These are phyloP conservation scores for Oleoguttula mirabilis DNA, from an alignment of 495 filamentous ascomycete genomes.

Conservation along the genomic window DNA sequence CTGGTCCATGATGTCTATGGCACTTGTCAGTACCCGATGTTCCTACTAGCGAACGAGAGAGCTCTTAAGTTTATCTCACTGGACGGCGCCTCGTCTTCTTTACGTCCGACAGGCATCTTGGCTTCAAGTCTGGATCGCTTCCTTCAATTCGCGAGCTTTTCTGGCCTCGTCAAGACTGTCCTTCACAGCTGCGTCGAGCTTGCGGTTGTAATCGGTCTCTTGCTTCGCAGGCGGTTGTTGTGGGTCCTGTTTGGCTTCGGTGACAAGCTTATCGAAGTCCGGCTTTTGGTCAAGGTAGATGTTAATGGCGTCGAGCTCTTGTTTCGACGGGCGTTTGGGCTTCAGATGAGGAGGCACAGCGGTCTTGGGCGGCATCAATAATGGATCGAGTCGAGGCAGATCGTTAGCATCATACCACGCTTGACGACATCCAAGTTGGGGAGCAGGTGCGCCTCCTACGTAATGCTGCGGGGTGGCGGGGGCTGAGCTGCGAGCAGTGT, in stretches of 20 bases:
- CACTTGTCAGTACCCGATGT: background rate
- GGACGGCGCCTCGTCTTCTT: slow-evolving; percentile 30
- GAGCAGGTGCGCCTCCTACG: too few species aligned
- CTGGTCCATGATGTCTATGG: slow-evolving; percentile 26
- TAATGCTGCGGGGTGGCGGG: too few species aligned
- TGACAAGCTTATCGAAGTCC: slow-evolving; percentile 4
- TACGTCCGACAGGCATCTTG: slow-evolving; percentile 33
- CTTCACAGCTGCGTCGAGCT: background rate
- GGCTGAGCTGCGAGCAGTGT: too few species aligned
- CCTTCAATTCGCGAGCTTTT: background rate
- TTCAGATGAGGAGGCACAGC: background rate
- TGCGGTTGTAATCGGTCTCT: slow-evolving; percentile 1
- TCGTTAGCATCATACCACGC: too few species aligned
- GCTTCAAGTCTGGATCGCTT: background rate
- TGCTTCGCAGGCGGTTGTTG: background rate
- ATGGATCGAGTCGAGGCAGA: too few species aligned
- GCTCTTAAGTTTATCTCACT: slow-evolving; percentile 23
- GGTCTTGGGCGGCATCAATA: background rate
- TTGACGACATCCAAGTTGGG: too few species aligned
- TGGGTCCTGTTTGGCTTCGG: background rate
- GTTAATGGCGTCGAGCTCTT: slow-evolving; percentile 6
- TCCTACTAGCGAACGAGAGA: background rate
- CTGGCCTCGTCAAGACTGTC: background rate
- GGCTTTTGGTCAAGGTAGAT: slow-evolving; percentile 3
- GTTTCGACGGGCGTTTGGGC: background rate